phyloP scores from a whole-genome alignment of 257 asterid genomes.

The Scutellaria baicalensis region DNA sequence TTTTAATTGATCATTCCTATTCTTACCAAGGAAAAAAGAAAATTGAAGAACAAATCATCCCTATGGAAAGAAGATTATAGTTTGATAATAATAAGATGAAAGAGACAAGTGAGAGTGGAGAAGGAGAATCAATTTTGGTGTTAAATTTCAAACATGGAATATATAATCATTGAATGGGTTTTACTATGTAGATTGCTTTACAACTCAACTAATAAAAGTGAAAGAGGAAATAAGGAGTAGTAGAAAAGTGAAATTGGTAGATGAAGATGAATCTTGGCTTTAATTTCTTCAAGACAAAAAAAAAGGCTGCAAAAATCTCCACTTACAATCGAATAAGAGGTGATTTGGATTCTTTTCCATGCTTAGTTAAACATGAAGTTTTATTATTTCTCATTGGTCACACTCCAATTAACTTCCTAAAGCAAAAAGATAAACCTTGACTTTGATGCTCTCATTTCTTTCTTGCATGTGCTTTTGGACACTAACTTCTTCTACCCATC shows the following conservation, averaged over 20 bases:
- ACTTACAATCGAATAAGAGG: slow-evolving; percentile 35
- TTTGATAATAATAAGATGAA: not conserved
- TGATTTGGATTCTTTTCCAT: slow-evolving; percentile 20
- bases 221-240: not conserved
- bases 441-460: slow-evolving; percentile 17
- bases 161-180: not conserved
- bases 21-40: no score
- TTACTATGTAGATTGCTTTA: slow-evolving; percentile 10
- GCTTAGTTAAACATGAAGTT: not conserved
- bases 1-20: no score
- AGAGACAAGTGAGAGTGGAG: not conserved
- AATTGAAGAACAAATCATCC: no score
- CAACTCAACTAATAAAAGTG: slow-evolving; percentile 9
- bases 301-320: slow-evolving; percentile 23
- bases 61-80: not conserved
- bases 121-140: slow-evolving; percentile 7
- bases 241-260: no score
- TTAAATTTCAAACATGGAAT: slow-evolving; percentile 8
- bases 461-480: slow-evolving; percentile 6
- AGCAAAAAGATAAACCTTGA: slow-evolving; percentile 27
- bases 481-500: no score
- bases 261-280: slow-evolving; percentile 22
- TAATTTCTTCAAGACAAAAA: slow-evolving; percentile 16
- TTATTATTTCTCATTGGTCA: slow-evolving; percentile 7
- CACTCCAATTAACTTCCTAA: not conserved